These are phyloP conservation scores for Fusarium sp. DNA, from an alignment of 2,329 filamentous ascomycete species.

Conservation along the genomic window DNA sequence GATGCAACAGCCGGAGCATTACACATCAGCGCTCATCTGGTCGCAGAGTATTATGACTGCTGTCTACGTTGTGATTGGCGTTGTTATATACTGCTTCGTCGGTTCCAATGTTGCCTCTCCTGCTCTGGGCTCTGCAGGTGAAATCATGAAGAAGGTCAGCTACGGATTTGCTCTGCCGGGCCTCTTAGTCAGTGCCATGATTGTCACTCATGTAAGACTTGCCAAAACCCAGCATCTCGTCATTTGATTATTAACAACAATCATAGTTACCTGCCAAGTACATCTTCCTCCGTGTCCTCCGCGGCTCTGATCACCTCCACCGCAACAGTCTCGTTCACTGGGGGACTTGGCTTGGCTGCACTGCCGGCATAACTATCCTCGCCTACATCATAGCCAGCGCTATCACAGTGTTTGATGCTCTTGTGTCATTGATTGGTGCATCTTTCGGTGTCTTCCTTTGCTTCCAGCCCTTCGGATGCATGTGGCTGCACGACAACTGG, in stretches of 20 bases:
- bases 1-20: slow-evolving; percentile 45
- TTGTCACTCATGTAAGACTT: slow-evolving; percentile 42
- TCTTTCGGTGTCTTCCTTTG: slow-evolving; percentile 29
- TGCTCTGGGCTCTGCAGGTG: slow-evolving; percentile 55
- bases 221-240: background rate
- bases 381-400: slow-evolving; percentile 32
- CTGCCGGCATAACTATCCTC: slow-evolving; percentile 1
- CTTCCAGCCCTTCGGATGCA: slow-evolving; percentile 30
- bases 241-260: background rate
- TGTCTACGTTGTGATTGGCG: slow-evolving; percentile 45
- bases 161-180: slow-evolving; percentile 52
- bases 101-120: slow-evolving; percentile 57
- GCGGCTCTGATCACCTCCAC: slow-evolving; percentile 42
- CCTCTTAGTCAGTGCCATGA: slow-evolving; percentile 40
- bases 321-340: slow-evolving; percentile 42
- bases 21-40: slow-evolving; percentile 40
- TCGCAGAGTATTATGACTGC: slow-evolving; percentile 42
- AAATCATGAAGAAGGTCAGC: slow-evolving; percentile 51
- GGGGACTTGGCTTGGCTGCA: slow-evolving; percentile 40
- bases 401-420: slow-evolving; percentile 25
- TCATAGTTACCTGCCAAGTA: slow-evolving; percentile 37
- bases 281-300: slow-evolving; percentile 42
- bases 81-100: slow-evolving; percentile 56
- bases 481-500: slow-evolving; percentile 33
- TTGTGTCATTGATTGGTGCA: slow-evolving; percentile 25